Evolutionary conservation across 345 rosid species (phyloP), one percentile per base, ranked within the genome.

Genomic region (Sisymbrium irio): DNA sequence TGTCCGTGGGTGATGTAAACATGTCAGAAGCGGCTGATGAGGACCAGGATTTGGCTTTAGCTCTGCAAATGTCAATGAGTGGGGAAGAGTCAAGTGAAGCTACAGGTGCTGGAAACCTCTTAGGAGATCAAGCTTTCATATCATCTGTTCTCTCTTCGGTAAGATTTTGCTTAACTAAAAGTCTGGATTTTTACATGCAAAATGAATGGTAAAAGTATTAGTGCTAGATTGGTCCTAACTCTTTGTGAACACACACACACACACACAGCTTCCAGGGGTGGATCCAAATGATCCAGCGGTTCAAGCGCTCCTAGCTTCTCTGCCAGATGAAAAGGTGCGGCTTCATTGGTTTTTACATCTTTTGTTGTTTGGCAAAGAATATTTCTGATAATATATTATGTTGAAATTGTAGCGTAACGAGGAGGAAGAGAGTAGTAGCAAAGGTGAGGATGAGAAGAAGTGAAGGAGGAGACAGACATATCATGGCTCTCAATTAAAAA

Each of bases 241-340:
- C 37, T 62, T 54, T 70, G 46, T 70, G 71, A 56, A 45, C 44
- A 15, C 40, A 42, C 28, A 22, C 27, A 22, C 27, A 30, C 5
- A 32, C 35, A 32, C 35, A 32, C 86, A 90, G 97, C 94, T 90
- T 81, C 97, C 94, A 42, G 92, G 97, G 66, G 92, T 90, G 76
- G 92, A 90, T 78, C 88, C 90, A 25, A 85, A 90, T 69, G 90
- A 90, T 76, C 94, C 90, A 61, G 79, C 87, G 13, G 88, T 90
- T 33, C 82, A 84, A 70, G 92, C 83, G 46, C 79, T 90, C 76
- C 86, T 88, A 55, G 90, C 89, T 15, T 87, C 94, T 69, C 74
- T 90, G 75, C 87, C 79, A 70, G 79, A 81, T 46, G 89, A 87
- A 61, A 89, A 90, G 89, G 97, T 90, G 62, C 4, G 81, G 56